phyloP scores from a whole-genome alignment of 192 early-diverging fungal genomes.

The Podila horticola region DNA sequence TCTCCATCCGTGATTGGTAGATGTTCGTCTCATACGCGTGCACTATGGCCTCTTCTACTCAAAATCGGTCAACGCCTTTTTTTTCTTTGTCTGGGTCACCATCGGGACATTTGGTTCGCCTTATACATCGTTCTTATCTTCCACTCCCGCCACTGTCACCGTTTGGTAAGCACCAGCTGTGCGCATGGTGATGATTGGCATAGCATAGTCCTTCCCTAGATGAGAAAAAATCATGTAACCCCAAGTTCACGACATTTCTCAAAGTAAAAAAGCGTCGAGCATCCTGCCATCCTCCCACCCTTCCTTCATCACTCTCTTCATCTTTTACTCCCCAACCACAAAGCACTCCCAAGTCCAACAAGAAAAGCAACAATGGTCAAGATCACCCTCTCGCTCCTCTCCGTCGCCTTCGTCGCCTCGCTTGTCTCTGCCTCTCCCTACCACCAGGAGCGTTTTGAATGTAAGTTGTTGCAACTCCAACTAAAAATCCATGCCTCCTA shows the following conservation, averaged over 20 bases:
- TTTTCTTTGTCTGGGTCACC: too few species aligned
- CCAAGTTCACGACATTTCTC: too few species aligned
- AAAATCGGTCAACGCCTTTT: too few species aligned
- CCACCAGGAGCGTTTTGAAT: neutral
- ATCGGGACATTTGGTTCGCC: too few species aligned
- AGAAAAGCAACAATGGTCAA: neutral
- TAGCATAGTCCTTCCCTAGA: conserved; percentile 3
- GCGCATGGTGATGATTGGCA: too few species aligned
- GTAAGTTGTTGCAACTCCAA: neutral
- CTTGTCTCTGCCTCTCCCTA: neutral
- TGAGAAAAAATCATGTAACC: neutral
- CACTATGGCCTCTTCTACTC: too few species aligned
- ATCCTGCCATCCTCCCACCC: neutral
- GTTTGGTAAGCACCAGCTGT: too few species aligned
- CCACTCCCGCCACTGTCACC: too few species aligned
- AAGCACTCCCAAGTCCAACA: neutral
- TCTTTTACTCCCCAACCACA: neutral
- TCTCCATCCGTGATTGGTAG: too few species aligned
- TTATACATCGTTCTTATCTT: too few species aligned
- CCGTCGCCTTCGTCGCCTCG: neutral
- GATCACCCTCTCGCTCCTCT: neutral
- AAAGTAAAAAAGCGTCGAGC: neutral
- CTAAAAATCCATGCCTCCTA: too few species aligned
- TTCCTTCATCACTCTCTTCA: neutral
- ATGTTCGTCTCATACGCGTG: too few species aligned